Evolutionary conservation across 2,329 filamentous ascomycete species (phyloP).

Genomic region (Coccinonectria pachysandricola): DNA sequence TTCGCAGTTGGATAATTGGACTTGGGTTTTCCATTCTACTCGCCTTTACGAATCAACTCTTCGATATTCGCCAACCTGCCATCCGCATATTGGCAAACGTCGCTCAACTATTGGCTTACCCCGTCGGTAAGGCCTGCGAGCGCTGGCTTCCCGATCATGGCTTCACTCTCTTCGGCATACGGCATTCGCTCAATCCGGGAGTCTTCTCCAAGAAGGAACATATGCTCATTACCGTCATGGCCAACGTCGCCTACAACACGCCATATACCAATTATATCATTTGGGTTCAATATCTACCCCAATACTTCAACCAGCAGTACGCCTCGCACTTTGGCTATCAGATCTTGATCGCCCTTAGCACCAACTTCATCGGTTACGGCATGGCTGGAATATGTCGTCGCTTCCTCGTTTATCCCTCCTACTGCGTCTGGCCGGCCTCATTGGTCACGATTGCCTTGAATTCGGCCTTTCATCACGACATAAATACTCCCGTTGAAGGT

Average conservation of each 20-base stretch:
- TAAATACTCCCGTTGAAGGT: constrained; percentile 28
- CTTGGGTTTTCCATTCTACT: constrained; percentile 39
- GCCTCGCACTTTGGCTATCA: constrained; percentile 43
- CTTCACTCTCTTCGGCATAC: constrained; percentile 35
- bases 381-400: constrained; percentile 43
- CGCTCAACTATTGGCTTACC: constrained; percentile 46
- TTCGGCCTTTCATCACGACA: constrained; percentile 39
- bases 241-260: constrained; percentile 45
- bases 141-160: constrained; percentile 39
- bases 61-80: constrained; percentile 44
- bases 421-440: constrained; percentile 47
- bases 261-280: constrained; percentile 47
- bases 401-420: constrained; percentile 45
- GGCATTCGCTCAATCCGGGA: constrained; percentile 43
- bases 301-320: constrained; percentile 45
- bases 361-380: constrained; percentile 50
- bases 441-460: constrained; percentile 46
- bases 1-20: constrained; percentile 44
- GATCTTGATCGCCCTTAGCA: constrained; percentile 43
- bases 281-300: constrained; percentile 41
- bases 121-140: constrained; percentile 41
- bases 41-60: constrained; percentile 46
- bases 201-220: constrained; percentile 52
- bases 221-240: constrained; percentile 51
- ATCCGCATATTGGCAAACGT: constrained; percentile 46